Conservation (phyloP, 768 basidiomycete species). For the Calocybe gangraenosa region DNA sequence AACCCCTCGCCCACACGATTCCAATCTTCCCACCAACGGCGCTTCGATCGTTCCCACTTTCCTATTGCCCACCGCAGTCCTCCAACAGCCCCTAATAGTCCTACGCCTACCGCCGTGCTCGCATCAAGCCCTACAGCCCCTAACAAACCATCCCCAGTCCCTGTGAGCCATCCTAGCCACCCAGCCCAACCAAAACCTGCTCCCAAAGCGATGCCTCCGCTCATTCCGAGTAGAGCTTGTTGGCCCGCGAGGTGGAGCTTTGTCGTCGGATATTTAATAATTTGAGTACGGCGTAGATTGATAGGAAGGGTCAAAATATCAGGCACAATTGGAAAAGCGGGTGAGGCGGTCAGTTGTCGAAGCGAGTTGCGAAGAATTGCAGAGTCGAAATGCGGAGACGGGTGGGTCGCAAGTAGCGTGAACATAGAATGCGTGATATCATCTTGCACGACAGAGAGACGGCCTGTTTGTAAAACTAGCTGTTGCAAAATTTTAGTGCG, state of each 20-base stretch:
- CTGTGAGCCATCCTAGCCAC: slow-evolving; percentile 47
- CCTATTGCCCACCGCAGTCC: slow-evolving; percentile 62
- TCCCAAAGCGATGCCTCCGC: slow-evolving; percentile 45
- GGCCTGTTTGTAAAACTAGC: slow-evolving; percentile 65
- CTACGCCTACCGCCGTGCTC: slow-evolving; percentile 56
- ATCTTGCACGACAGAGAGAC: slow-evolving; percentile 44
- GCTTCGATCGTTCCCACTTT: slow-evolving; percentile 66
- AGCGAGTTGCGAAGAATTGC: slow-evolving; percentile 56
- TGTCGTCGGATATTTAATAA: slow-evolving; percentile 51
- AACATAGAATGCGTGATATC: slow-evolving; percentile 37
- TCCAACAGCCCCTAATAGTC: slow-evolving; percentile 43
- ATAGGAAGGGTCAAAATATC: slow-evolving; percentile 48
- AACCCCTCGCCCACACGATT: slow-evolving; percentile 57
- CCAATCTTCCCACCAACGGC: slow-evolving; percentile 68
- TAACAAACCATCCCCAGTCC: slow-evolving; percentile 35
- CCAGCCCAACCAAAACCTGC: slow-evolving; percentile 56
- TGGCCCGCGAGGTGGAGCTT: slow-evolving; percentile 66
- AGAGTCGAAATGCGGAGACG: slow-evolving; percentile 39
- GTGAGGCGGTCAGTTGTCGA: slow-evolving; percentile 46
- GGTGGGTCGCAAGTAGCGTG: slow-evolving; percentile 33
- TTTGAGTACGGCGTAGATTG: slow-evolving; percentile 44
- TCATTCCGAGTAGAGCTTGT: slow-evolving; percentile 45
- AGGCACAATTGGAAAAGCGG: slow-evolving; percentile 40
- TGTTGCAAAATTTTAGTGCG: slow-evolving; percentile 24
- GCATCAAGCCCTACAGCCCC: slow-evolving; percentile 42